Evolutionary conservation across 2,329 filamentous ascomycete species (phyloP).

Genomic region (Botrytis paeoniae): DNA sequence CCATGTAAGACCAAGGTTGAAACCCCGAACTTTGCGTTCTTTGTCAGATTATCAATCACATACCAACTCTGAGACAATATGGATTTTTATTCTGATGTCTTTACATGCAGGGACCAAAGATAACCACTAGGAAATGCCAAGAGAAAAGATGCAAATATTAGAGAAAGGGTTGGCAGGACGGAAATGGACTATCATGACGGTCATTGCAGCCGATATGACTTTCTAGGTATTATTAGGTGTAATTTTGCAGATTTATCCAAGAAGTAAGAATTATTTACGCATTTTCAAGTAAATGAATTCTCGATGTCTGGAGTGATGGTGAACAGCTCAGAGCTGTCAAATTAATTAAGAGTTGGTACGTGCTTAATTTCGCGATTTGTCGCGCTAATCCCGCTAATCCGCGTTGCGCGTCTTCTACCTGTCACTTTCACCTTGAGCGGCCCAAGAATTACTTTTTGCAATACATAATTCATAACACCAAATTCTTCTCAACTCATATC

Average conservation of each 20-base stretch:
- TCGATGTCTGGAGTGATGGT: not conserved
- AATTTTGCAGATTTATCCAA: not conserved
- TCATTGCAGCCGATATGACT: not conserved
- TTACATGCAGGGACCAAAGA: no score
- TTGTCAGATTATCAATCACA: not conserved
- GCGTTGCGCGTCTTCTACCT: not conserved
- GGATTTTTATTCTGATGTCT: not conserved
- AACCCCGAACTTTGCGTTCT: not conserved
- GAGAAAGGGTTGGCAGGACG: no score
- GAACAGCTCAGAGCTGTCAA: not conserved
- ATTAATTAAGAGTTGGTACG: not conserved
- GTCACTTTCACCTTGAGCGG: not conserved
- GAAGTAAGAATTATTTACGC: not conserved
- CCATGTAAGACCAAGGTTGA: not conserved
- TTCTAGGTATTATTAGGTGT: not conserved
- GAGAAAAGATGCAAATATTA: no score
- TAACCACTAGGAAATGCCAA: no score
- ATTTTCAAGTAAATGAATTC: not conserved
- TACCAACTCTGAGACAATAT: not conserved
- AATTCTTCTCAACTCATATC: not conserved
- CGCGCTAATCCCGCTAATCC: conserved; percentile 3
- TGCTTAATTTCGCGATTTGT: conserved; percentile 11
- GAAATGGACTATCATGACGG: not conserved
- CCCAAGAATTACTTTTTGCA: conserved; percentile 4
- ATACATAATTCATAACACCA: not conserved